Evolutionary conservation across 768 basidiomycete genomes (phyloP).

Genomic region (Macrolepiota albuminosa): DNA sequence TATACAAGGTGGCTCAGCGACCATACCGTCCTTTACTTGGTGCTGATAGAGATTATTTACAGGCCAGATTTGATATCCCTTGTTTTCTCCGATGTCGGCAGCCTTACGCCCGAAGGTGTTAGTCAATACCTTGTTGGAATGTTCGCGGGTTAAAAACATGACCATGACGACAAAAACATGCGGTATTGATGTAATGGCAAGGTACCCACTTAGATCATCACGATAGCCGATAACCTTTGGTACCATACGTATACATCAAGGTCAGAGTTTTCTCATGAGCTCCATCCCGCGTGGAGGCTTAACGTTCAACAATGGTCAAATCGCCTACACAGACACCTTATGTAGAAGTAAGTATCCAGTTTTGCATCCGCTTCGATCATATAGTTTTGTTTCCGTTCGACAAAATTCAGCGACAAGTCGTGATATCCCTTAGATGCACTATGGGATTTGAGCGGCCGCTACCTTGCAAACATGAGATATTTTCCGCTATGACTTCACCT

Average conservation of each 20-base stretch:
- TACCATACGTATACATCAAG: background rate
- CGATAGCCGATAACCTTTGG: slow-evolving; percentile 32
- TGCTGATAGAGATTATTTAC: slow-evolving; percentile 6
- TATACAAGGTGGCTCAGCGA: slow-evolving; percentile 70
- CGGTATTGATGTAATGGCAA: slow-evolving; percentile 8
- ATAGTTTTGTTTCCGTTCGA: slow-evolving; percentile 7
- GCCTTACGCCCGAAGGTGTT: slow-evolving; percentile 87
- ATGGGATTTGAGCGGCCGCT: background rate
- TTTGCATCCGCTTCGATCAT: slow-evolving; percentile 14
- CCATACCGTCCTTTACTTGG: background rate
- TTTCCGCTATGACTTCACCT: slow-evolving; percentile 5
- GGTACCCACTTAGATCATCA: slow-evolving; percentile 22
- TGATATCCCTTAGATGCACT: background rate
- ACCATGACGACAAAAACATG: slow-evolving; percentile 11
- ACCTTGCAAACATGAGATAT: background rate
- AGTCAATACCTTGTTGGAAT: slow-evolving; percentile 95
- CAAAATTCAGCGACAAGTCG: background rate
- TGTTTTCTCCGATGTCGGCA: slow-evolving; percentile 92
- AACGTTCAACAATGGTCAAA: background rate
- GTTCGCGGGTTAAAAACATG: slow-evolving; percentile 61
- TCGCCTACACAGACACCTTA: background rate
- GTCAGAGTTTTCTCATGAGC: background rate
- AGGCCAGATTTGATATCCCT: slow-evolving; percentile 92
- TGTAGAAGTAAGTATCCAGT: background rate
- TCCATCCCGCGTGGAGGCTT: background rate